These are phyloP conservation scores for Glonium stellatum DNA, from an alignment of 495 filamentous ascomycete genomes.

Conservation along the genomic window DNA sequence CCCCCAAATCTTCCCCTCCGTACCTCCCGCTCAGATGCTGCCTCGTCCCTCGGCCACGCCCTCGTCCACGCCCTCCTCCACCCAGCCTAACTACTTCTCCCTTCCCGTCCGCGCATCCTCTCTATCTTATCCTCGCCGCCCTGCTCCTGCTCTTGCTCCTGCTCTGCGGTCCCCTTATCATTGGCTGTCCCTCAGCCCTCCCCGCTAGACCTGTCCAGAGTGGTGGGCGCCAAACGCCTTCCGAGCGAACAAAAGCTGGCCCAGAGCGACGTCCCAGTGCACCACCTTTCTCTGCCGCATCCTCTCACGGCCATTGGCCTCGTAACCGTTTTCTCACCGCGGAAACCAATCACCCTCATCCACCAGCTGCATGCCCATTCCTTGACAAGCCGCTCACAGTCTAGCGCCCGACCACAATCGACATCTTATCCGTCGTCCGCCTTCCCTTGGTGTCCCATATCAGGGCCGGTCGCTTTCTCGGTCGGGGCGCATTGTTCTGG, in stretches of 20 bases:
- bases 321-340: neutral
- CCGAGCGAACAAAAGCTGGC: neutral
- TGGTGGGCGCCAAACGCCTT: neutral
- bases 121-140: neutral
- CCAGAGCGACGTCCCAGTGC: no score
- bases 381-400: neutral
- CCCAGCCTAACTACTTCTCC: no score
- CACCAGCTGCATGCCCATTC: neutral
- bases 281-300: neutral
- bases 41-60: neutral
- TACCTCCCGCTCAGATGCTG: slow-evolving; percentile 1
- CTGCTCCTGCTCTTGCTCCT: neutral
- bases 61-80: neutral
- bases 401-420: neutral
- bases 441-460: slow-evolving; percentile 10
- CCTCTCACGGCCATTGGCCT: neutral
- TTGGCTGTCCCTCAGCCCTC: neutral
- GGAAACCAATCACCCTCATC: neutral
- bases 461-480: slow-evolving; percentile 4
- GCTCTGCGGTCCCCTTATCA: neutral
- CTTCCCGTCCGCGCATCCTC: neutral
- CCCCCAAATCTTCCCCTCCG: neutral
- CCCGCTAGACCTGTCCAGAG: neutral
- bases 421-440: slow-evolving; percentile 2
- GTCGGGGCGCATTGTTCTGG: neutral